Conservation (phyloP, 208 protist species). For the Tritrichomonas foetus region DNA sequence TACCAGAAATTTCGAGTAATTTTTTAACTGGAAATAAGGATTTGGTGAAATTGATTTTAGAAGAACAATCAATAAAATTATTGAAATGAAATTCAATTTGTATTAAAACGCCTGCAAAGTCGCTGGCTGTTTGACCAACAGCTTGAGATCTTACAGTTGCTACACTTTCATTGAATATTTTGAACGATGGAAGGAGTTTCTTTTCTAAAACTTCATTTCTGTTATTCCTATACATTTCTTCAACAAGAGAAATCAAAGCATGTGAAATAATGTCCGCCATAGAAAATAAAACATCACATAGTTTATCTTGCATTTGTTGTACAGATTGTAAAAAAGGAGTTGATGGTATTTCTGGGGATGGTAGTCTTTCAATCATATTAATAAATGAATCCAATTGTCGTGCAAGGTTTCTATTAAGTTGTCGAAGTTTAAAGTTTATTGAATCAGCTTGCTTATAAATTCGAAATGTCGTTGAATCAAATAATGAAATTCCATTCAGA, state of each 20-base stretch:
- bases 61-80: background rate
- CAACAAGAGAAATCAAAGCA: background rate
- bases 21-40: background rate
- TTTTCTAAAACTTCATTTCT: background rate
- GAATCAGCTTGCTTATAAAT: background rate
- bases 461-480: background rate
- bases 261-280: background rate
- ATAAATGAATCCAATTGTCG: background rate
- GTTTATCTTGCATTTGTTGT: background rate
- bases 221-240: background rate
- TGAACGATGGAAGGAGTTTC: background rate
- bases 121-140: background rate
- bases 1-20: background rate
- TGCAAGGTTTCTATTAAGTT: background rate
- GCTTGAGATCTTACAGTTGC: background rate
- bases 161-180: background rate
- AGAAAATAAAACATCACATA: background rate
- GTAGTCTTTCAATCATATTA: background rate
- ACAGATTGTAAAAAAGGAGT: background rate
- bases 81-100: background rate
- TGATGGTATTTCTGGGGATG: background rate
- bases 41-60: background rate
- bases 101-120: background rate
- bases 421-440: background rate
- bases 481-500: background rate